Evolutionary conservation across 2,329 filamentous ascomycete species (phyloP).

Genomic region (Microascus cirrosus): DNA sequence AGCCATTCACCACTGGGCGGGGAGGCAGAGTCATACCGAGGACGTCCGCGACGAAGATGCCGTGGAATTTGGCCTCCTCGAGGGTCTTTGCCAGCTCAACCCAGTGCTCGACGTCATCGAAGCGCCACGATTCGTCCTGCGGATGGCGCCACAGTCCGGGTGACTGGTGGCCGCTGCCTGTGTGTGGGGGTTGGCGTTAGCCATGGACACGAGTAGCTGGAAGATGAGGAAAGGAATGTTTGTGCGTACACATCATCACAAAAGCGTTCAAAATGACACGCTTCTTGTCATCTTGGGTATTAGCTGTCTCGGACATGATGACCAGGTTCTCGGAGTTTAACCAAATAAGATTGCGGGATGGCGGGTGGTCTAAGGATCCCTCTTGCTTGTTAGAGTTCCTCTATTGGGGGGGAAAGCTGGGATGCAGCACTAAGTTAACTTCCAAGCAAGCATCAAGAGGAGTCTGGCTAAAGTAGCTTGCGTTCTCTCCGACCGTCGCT

Average conservation of each 20-base stretch:
- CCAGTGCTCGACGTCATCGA: conserved; percentile 52
- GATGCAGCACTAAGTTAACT: neutral
- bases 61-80: conserved; percentile 39
- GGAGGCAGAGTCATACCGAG: neutral
- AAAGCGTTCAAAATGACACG: conserved; percentile 30
- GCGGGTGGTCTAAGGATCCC: neutral
- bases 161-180: conserved; percentile 31
- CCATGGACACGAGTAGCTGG: neutral
- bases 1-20: neutral
- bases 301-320: neutral
- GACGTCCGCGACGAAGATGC: conserved; percentile 53
- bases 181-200: neutral
- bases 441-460: neutral
- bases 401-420: neutral
- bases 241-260: conserved; percentile 20
- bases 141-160: conserved; percentile 48
- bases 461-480: neutral
- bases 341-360: neutral
- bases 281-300: conserved; percentile 16
- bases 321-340: neutral
- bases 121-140: conserved; percentile 48
- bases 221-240: neutral
- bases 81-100: conserved; percentile 46
- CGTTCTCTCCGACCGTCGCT: neutral
- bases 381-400: neutral